Base-by-base conservation (phyloP, 1,139 yeast genomes). In the Pneumocystis sp. region DNA sequence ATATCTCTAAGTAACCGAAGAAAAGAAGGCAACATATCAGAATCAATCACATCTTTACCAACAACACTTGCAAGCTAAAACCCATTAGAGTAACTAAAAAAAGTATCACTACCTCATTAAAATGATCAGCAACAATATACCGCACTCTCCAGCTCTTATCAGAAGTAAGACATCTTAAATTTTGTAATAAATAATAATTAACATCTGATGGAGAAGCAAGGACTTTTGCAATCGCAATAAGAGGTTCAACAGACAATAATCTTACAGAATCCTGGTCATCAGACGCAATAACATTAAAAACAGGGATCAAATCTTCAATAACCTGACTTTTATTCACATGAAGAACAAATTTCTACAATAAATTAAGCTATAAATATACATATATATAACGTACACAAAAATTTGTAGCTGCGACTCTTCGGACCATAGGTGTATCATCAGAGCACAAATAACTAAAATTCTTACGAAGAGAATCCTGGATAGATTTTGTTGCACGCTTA, bases 121-220 rank as follows among this genome's bases (percentile, higher is more conserved):
- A 91, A 72, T 90, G 82, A 74, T 91, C 97, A 37, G 97, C 97
- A 37, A 96, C 96, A 83, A 95, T 90, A 77, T 93, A 95, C 73
- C 98, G 84, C 66, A 95, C 97, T 76, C 98, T 86, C 99, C 99
- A 95, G 72, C 96, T 87, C 76, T 89, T 91, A 77, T 95, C 98
- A 70, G 81, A 82, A 69, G 89, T 85, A 70, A 95, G 81, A 70
- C 84, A 83, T 66, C 70, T 70, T 37, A 74, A 70, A 42, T 71
- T 68, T 45, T 69, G 70, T 1, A 61, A 63, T 3, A 69, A 61
- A 21, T 69, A 63, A 42, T 68, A 68, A 42, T 67, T 69, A 25
- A 68, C 66, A 50, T 67, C 70, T 25, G 68, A 67, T 63, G 72
- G 73, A 25, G 72, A 66, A 64, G 72, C 74, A 63, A 77, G 70